Evolutionary conservation across 2,329 filamentous ascomycete genomes (phyloP).

Genomic region (Botrytis fabae): DNA sequence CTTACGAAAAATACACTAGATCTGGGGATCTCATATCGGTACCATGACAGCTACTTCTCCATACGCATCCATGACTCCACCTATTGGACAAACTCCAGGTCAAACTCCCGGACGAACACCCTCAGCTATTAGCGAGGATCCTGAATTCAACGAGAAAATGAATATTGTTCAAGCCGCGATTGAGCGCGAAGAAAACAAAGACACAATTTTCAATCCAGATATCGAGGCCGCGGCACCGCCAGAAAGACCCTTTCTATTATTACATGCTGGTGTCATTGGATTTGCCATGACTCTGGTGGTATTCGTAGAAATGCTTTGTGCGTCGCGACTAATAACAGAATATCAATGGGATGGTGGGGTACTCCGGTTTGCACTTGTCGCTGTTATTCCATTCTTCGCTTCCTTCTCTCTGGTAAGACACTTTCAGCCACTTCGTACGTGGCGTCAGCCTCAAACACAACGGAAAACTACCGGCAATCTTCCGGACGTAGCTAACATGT

Average conservation of each 20-base stretch:
- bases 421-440: constrained; percentile 14
- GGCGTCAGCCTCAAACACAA: constrained; percentile 1
- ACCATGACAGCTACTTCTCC: constrained; percentile 26
- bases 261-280: constrained; percentile 30
- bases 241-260: constrained; percentile 27
- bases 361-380: constrained; percentile 28
- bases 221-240: constrained; percentile 25
- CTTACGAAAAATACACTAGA: constrained; percentile 21
- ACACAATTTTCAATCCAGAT: constrained; percentile 29
- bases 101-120: constrained; percentile 21
- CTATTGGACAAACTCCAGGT: constrained; percentile 17
- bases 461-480: neutral
- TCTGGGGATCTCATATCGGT: constrained; percentile 33
- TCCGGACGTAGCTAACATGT: constrained; percentile 37
- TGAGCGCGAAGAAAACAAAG: constrained; percentile 30
- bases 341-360: constrained; percentile 30
- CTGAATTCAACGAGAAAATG: constrained; percentile 28
- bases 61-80: constrained; percentile 25
- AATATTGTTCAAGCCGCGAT: constrained; percentile 29
- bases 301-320: constrained; percentile 30
- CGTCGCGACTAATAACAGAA: constrained; percentile 29
- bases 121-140: constrained; percentile 22
- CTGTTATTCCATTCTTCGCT: constrained; percentile 28
- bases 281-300: constrained; percentile 30
- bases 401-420: constrained; percentile 38